A percentile compares a stretch with the other conserved stretches of the same genome.
These are phyloP conservation scores for Boechera retrofracta DNA, from an alignment of 345 rosid genomes.

Conservation along the genomic window DNA sequence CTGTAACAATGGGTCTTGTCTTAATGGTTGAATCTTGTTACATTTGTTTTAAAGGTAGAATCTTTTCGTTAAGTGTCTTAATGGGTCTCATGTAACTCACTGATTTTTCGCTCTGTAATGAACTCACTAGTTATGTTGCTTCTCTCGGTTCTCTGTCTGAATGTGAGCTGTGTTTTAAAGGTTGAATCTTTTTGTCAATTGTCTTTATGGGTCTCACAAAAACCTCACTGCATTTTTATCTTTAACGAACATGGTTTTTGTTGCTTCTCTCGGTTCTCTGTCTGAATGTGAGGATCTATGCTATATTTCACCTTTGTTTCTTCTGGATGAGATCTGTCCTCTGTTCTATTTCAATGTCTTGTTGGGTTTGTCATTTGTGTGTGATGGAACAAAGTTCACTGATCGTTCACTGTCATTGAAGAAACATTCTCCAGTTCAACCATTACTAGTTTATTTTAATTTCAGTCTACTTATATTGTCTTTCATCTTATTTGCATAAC, in stretches of 20 bases:
- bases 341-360: not conserved
- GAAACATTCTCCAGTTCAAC: too few relatives aligned
- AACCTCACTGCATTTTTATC: not conserved
- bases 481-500: not conserved
- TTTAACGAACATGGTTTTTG: not conserved
- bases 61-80: not conserved
- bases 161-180: not conserved
- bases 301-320: not conserved
- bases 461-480: not conserved
- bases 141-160: not conserved
- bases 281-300: constrained; percentile 1
- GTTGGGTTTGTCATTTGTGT: not conserved
- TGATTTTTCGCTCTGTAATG: not conserved
- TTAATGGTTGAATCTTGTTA: not conserved
- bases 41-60: not conserved
- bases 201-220: not conserved
- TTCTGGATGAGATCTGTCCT: not conserved
- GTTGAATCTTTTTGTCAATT: not conserved
- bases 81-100: not conserved
- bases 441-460: not conserved
- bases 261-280: not conserved
- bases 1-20: not conserved
- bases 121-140: not conserved
- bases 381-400: not conserved
- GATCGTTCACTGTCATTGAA: too few relatives aligned